phyloP scores from a whole-genome alignment of 192 early-diverging fungal species.

The Rhizoclosmatium sp. region DNA sequence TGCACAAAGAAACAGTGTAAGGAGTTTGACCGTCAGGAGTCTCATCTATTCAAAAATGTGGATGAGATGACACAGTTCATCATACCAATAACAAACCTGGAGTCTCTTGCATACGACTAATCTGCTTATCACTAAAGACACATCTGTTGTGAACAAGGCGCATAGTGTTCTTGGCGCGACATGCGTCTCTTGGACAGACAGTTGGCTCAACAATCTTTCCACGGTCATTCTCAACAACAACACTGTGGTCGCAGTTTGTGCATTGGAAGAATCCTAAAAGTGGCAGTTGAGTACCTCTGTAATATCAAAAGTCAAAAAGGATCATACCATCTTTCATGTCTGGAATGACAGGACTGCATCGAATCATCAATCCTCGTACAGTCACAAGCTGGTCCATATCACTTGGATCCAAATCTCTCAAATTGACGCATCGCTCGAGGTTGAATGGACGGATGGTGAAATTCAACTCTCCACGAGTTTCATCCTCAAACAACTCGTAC shows the following conservation, averaged over 20 bases:
- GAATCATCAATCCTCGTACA: conserved; percentile 92
- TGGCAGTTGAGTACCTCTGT: neutral
- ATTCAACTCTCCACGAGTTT: conserved; percentile 60
- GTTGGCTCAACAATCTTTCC: conserved; percentile 88
- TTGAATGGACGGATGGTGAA: conserved; percentile 87
- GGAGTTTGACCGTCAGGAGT: conserved; percentile 98
- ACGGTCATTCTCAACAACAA: conserved; percentile 81
- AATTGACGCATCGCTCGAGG: conserved; percentile 76
- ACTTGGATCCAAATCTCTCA: conserved; percentile 90
- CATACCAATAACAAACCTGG: conserved; percentile 58
- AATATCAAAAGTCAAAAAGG: neutral
- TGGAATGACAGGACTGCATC: conserved; percentile 90
- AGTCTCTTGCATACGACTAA: conserved; percentile 93
- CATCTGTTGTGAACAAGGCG: conserved; percentile 95
- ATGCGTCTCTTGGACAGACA: conserved; percentile 79
- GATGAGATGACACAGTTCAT: neutral
- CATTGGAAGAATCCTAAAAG: conserved; percentile 89
- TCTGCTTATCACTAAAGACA: conserved; percentile 91
- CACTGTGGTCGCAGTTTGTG: conserved; percentile 85
- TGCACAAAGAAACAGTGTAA: conserved; percentile 89
- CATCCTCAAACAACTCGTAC: conserved; percentile 69
- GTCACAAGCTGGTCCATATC: conserved; percentile 98
- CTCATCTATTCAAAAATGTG: conserved; percentile 59
- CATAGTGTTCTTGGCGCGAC: conserved; percentile 84
- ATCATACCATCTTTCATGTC: conserved; percentile 82